A percentile compares a stretch with the other conserved stretches of the same genome.
Evolutionary conservation across 805 yeast species (phyloP).

Genomic region (Spathaspora girioi): DNA sequence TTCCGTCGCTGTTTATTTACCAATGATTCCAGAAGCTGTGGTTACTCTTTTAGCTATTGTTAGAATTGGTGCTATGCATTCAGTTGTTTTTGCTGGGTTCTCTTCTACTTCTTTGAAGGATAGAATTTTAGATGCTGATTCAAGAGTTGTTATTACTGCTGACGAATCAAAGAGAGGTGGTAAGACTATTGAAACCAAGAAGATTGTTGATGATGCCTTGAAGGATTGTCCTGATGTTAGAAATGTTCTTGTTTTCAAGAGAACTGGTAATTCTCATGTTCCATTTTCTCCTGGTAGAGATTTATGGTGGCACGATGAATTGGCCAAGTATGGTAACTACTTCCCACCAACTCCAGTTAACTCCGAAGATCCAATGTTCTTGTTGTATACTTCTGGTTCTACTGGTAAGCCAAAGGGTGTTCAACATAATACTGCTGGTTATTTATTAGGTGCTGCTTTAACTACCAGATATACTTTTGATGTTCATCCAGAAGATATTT

Average conservation of each 20-base stretch:
- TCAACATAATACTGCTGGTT: slow-evolving; percentile 93
- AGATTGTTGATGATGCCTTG: slow-evolving; percentile 93
- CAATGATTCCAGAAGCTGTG: slow-evolving; percentile 97
- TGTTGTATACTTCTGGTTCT: slow-evolving; percentile 96
- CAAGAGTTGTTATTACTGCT: slow-evolving; percentile 84
- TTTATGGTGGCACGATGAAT: slow-evolving; percentile 93
- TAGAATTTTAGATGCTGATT: slow-evolving; percentile 84
- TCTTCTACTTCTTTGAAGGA: slow-evolving; percentile 89
- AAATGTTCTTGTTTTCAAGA: slow-evolving; percentile 81
- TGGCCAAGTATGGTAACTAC: slow-evolving; percentile 76
- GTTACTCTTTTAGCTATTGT: slow-evolving; percentile 91
- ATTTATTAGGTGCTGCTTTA: slow-evolving; percentile 85
- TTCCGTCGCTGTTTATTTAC: slow-evolving; percentile 92
- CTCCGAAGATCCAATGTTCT: slow-evolving; percentile 92
- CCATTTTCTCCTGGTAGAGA: slow-evolving; percentile 80
- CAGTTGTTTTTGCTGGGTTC: slow-evolving; percentile 96
- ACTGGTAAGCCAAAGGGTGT: slow-evolving; percentile 99
- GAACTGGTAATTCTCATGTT: slow-evolving; percentile 76
- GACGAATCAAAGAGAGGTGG: slow-evolving; percentile 97
- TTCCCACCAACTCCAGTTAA: slow-evolving; percentile 83
- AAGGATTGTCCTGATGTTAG: slow-evolving; percentile 68
- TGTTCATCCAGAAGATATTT: slow-evolving; percentile 78
- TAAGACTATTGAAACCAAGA: slow-evolving; percentile 85
- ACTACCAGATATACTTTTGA: slow-evolving; percentile 94
- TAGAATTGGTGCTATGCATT: slow-evolving; percentile 93